phyloP scores from a whole-genome alignment of 345 rosid genomes.

The Salix caprea region DNA sequence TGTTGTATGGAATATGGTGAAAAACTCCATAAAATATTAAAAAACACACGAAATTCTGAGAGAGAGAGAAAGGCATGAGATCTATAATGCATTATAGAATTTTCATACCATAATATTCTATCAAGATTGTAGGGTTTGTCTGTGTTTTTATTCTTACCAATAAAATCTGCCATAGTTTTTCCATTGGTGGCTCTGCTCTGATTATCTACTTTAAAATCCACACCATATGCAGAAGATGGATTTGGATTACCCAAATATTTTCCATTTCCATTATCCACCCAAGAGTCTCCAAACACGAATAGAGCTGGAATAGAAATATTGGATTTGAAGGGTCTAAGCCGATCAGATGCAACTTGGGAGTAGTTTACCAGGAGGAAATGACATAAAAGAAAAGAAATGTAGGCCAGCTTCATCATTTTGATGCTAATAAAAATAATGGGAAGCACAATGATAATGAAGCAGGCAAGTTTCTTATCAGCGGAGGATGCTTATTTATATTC shows the following conservation, averaged over 20 bases:
- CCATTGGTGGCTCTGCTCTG: neutral
- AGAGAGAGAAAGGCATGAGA: no score
- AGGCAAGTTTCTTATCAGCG: neutral
- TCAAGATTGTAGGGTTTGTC: no score
- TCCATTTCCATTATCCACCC: neutral
- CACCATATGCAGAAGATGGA: neutral
- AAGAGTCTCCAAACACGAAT: neutral
- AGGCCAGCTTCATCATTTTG: neutral
- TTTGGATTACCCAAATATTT: neutral
- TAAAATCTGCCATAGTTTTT: neutral
- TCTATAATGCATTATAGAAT: no score
- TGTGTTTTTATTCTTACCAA: neutral
- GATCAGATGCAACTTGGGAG: neutral
- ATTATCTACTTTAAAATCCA: neutral
- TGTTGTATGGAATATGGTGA: no score
- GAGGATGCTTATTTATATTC: neutral
- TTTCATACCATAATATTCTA: no score
- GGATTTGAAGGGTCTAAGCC: neutral
- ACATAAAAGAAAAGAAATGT: neutral
- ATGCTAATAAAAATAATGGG: neutral
- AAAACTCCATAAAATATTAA: no score
- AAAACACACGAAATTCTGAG: no score
- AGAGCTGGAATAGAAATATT: neutral
- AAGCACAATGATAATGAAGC: neutral
- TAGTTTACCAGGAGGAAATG: neutral